Conservation (phyloP, 805 yeast genomes). For the Starmerella asiatica region DNA sequence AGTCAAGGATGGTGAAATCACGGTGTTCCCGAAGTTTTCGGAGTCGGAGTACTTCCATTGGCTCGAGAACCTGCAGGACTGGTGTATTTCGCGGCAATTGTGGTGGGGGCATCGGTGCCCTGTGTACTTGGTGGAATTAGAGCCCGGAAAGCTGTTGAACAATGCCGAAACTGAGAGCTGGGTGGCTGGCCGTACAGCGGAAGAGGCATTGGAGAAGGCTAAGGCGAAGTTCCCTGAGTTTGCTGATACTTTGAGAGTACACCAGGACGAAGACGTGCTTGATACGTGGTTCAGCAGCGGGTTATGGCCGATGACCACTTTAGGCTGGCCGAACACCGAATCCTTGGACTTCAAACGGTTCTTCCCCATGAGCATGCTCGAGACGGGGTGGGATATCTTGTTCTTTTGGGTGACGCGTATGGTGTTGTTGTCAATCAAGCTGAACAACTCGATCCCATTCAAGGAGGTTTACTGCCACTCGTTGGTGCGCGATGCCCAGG, state of each 20-base stretch:
- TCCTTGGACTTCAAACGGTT: conserved; percentile 58
- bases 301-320: conserved; percentile 91
- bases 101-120: conserved; percentile 99
- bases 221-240: conserved; percentile 52
- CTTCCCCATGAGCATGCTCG: conserved; percentile 86
- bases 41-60: conserved; percentile 90
- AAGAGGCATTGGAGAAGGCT: conserved; percentile 81
- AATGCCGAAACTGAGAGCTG: conserved; percentile 60
- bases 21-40: conserved; percentile 75
- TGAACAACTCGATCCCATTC: conserved; percentile 86
- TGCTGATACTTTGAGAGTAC: conserved; percentile 49
- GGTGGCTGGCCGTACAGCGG: conserved; percentile 76
- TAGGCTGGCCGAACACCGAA: conserved; percentile 77
- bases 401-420: conserved; percentile 98
- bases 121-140: conserved; percentile 72
- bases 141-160: conserved; percentile 45
- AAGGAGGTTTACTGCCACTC: conserved; percentile 97
- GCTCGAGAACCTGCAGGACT: conserved; percentile 92
- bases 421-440: conserved; percentile 80
- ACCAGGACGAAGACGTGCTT: conserved; percentile 92
- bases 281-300: conserved; percentile 99
- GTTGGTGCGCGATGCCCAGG: conserved; percentile 96
- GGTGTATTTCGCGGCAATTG: conserved; percentile 92
- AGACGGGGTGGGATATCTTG: conserved; percentile 98
- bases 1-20: conserved; percentile 66